Evolutionary conservation across 352 stramenopile species (phyloP), one percentile per base, ranked within the genome.

Genomic region (Globisporangium spiculum): DNA sequence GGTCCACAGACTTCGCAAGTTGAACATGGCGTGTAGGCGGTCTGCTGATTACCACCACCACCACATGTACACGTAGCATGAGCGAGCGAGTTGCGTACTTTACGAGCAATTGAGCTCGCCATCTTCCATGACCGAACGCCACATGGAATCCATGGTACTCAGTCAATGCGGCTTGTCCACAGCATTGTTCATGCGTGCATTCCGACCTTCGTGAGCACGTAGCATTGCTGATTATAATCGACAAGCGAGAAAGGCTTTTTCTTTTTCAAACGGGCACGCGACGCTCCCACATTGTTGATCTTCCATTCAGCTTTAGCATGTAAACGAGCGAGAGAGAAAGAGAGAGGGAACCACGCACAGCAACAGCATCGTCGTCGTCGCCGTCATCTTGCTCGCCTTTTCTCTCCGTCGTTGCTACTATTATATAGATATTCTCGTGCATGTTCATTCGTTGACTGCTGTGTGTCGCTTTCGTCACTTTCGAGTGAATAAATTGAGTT

Each of bases 391-490:
- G 18, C 16, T 52, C 44, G 24, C 18, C 8, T 20, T 34, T 8
- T 22, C 22, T 5, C 14, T 58, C 26, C 54, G 27, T 26, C 50
- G 2, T 32, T 16, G 30, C 50, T 61, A 32, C 59, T 64, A 54
- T 64, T 54, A 64, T 64, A 61, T 61, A 61, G 56, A 60, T 60
- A 60, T 36, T 34, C 54, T 24, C 54, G 27, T 36, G 22, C 30
- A 52, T 52, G 18, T 52, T 48, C 56, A 38, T 44, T 61, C 56
- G n/a, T 14, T 18, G 30, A 12, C 9, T 44, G 30, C 38, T 46
- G 27, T 58, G 27, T 58, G 53, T 10, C 53, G 34, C 53, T 58
- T 58, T 58, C 24, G 53, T 34, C 53, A 58, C 53, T 58, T 26
- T 58, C 53, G 53, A 20, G 53, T 56, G 53, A 36, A 58, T 58